These are phyloP conservation scores for Phoma sp. DNA, from an alignment of 2,329 filamentous ascomycete species.

Conservation along the genomic window DNA sequence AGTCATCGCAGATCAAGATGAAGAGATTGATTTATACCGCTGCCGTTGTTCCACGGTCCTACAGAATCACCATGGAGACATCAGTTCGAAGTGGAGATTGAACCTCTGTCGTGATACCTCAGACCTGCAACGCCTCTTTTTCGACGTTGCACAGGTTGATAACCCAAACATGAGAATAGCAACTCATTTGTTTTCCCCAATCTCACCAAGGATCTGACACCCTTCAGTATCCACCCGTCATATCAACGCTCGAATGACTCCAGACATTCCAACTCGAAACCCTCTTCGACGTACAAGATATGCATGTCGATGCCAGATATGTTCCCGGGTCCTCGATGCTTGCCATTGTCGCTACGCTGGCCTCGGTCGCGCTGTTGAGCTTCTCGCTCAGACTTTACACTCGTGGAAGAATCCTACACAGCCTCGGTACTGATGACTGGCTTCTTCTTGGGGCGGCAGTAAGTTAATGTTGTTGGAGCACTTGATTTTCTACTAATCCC, in stretches of 20 bases:
- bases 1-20: neutral
- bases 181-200: constrained; percentile 3
- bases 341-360: constrained; percentile 51
- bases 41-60: neutral
- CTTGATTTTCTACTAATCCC: neutral
- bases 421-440: constrained; percentile 59
- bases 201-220: neutral
- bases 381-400: constrained; percentile 56
- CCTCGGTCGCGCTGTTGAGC: constrained; percentile 50
- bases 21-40: neutral
- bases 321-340: constrained; percentile 34
- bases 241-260: constrained; percentile 23
- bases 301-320: constrained; percentile 31
- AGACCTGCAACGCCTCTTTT: constrained; percentile 3
- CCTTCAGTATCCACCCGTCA: neutral
- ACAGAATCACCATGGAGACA: constrained; percentile 11
- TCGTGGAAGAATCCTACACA: constrained; percentile 55
- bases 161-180: constrained; percentile 4
- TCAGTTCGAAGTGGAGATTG: constrained; percentile 7
- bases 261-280: constrained; percentile 15
- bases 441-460: constrained; percentile 53
- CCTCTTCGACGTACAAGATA: constrained; percentile 20
- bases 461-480: constrained; percentile 13
- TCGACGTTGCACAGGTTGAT: constrained; percentile 1
- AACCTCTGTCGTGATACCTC: constrained; percentile 9